Conservation (phyloP, 1,139 yeast genomes). For the Sugiyamaella neomexicana region DNA sequence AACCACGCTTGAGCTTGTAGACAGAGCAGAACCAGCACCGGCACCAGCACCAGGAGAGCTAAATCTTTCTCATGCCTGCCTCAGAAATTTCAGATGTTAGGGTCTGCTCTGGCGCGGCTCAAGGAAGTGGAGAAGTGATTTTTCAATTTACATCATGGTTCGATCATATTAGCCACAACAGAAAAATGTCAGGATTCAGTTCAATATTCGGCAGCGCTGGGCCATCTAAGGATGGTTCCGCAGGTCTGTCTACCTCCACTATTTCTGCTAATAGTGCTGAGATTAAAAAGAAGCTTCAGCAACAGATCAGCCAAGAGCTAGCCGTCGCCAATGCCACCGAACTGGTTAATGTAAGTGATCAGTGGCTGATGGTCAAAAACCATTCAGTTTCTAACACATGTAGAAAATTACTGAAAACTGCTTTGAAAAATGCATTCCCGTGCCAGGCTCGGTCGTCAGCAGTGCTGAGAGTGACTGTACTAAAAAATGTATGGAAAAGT, state of each 20-base stretch:
- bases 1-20: not conserved
- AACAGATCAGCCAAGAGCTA: slow-evolving; percentile 74
- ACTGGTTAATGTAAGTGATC: slow-evolving; percentile 55
- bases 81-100: slow-evolving; percentile 13
- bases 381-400: too few relatives aligned
- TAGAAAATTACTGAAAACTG: slow-evolving; percentile 82
- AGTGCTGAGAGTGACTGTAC: slow-evolving; percentile 58
- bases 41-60: too few relatives aligned
- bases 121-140: not conserved
- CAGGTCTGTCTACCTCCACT: slow-evolving; percentile 38
- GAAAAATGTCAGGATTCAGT: slow-evolving; percentile 35
- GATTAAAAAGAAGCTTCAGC: slow-evolving; percentile 62
- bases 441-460: slow-evolving; percentile 52
- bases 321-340: slow-evolving; percentile 90
- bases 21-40: not conserved
- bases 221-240: slow-evolving; percentile 28
- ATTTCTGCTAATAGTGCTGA: slow-evolving; percentile 37
- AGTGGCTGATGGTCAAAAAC: slow-evolving; percentile 6
- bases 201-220: slow-evolving; percentile 47
- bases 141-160: not conserved
- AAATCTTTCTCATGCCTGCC: not conserved
- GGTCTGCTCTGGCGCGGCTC: not conserved
- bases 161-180: not conserved
- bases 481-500: slow-evolving; percentile 77
- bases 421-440: slow-evolving; percentile 69